phyloP scores from a whole-genome alignment of 192 early-diverging fungal genomes.

The Phlyctochytrium arcticum region DNA sequence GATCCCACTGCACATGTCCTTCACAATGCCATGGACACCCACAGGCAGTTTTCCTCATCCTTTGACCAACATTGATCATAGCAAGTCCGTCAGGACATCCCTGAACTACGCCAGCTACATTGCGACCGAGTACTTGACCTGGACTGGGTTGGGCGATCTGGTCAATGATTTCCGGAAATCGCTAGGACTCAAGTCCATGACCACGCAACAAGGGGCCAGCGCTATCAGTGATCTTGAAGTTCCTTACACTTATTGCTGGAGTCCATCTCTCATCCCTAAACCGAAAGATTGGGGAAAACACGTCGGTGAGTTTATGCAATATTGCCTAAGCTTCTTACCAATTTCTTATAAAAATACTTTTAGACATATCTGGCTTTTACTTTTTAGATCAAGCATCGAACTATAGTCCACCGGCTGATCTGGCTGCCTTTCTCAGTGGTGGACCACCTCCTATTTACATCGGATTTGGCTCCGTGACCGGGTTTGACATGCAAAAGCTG shows the following conservation, averaged over 20 bases:
- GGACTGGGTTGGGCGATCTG: constrained; percentile 21
- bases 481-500: constrained; percentile 63
- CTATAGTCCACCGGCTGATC: constrained; percentile 51
- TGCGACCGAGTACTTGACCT: constrained; percentile 12
- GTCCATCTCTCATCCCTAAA: constrained; percentile 22
- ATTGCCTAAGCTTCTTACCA: not conserved
- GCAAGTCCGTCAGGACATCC: not conserved
- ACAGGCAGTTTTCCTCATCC: constrained; percentile 33
- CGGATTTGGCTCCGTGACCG: constrained; percentile 75
- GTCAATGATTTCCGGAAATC: constrained; percentile 21
- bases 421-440: constrained; percentile 52
- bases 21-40: constrained; percentile 27
- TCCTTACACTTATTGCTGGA: constrained; percentile 26
- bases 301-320: constrained; percentile 11
- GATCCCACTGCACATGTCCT: constrained; percentile 39
- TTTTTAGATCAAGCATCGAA: constrained; percentile 19
- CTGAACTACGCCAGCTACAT: constrained; percentile 15
- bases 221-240: constrained; percentile 12
- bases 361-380: constrained; percentile 5
- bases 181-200: not conserved
- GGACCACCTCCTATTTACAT: constrained; percentile 55
- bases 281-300: constrained; percentile 33
- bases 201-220: constrained; percentile 3
- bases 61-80: not conserved
- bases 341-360: not conserved